Base-by-base conservation (phyloP, 2,329 filamentous ascomycete species). In the Epichloe sp. region DNA sequence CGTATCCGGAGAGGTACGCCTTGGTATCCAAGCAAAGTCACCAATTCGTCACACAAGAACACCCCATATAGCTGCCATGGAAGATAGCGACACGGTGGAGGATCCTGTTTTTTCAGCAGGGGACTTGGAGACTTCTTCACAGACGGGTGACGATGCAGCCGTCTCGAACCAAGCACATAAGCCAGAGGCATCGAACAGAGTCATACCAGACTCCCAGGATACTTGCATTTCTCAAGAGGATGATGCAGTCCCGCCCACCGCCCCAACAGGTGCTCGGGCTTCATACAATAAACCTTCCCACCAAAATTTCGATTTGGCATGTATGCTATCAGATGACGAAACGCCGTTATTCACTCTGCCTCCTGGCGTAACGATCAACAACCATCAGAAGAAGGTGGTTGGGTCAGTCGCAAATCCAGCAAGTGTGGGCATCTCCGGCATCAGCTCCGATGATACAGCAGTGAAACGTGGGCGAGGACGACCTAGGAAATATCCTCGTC, bases 261-360 rank as follows among this genome's bases (percentile, higher is more conserved):
- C 47, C 11, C 19, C 47, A n/a, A 36, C 50, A 31, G 31, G 31
- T 21, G 26, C 41, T 31, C 47, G 31, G 10, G 42, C n/a, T 8
- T 44, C 47, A 11, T 38, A 41, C 21, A 44, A 42, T 2, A 49
- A 50, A 41, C 12, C 43, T 19, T 44, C 34, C 1, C 50, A 48
- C 14, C 23, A 52, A 15, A 37, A 51, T 41, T 19, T 36, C 3
- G 45, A 52, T 17, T 48, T 58, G n/a, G 51, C 56, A 2, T 60
- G 58, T 48, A 56, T 57, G 5, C 59, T 69, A 6, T 69, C 67
- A 5, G 66, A 69, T 46, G 67, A 69, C 17, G 67, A 69, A 50
- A 59, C 62, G 14, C 66, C 66, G 0, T 50, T 66, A n/a, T 41
- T 59, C 21, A 52, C 55, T 4, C 54, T 54, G 31, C 49, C 52